Evolutionary conservation across 1,139 yeast species (phyloP), one percentile per base, ranked within the genome.

Genomic region (Spathaspora sp.): DNA sequence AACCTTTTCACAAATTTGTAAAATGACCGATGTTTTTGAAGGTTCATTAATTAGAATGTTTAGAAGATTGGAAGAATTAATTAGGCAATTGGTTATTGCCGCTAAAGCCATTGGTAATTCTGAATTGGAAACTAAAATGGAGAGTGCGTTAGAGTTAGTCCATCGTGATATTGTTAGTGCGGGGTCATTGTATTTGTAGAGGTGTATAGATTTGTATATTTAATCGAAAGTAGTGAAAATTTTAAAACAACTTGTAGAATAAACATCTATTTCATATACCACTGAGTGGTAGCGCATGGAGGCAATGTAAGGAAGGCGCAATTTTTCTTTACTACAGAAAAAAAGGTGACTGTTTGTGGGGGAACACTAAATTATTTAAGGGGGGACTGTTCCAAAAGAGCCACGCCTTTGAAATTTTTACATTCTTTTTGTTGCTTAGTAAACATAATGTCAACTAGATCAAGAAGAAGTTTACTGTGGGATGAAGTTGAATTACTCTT

Each of bases 11-110:
- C 97, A 91, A 63, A 91, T 93, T 51, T 93, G 98, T 72, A 91
- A 91, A 67, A 89, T 93, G 97, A 93, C 99, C 0, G 99, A 93
- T 63, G 98, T 95, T 40, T 95, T 91, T 58, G 99, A 95, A 72
- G 99, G 99, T 39, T 86, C 96, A 26, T 78, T 95, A 63, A 91
- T 95, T 53, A 82, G 99, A 65, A 86, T 89, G 81, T 91, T 95
- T 71, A 85, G 95, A 66, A 79, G 99, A 60, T 73, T 95, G 47
- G 99, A 93, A 65, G 99, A 95, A 64, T 78, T 95, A 73, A 73
- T 95, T 44, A 80, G 95, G 58, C 99, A 95, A 65, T 76, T 95
- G 81, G 84, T 84, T 38, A 82, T 81, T 56, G 98, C 97, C 8
- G 93, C 98, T 4, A 89, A 86, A 62, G 87, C 96, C 15, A 93